Evolutionary conservation across 495 filamentous ascomycete genomes (phyloP).

Genomic region (Tuber melanosporum): DNA sequence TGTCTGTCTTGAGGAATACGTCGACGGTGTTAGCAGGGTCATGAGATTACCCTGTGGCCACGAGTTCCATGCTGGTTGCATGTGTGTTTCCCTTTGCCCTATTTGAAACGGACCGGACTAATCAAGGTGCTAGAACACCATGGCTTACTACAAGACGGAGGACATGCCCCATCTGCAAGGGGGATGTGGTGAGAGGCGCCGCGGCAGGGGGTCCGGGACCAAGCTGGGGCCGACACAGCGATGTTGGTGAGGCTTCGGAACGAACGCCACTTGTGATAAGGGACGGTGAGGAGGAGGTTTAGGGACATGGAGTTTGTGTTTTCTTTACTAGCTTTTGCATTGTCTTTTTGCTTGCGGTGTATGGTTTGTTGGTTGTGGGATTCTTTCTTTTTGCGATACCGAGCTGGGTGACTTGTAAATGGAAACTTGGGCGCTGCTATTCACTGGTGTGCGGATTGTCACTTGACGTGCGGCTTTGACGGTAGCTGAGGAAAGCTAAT

Average conservation of each 20-base stretch:
- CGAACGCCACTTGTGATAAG: conserved; percentile 35
- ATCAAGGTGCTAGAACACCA: conserved; percentile 64
- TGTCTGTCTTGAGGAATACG: conserved; percentile 95
- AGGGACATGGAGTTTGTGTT: conserved; percentile 4
- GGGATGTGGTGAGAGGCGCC: conserved; percentile 65
- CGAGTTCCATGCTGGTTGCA: conserved; percentile 97
- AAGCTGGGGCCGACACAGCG: conserved; percentile 41
- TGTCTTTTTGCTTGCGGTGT: background rate
- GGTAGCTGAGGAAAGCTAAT: background rate
- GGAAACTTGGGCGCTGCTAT: background rate
- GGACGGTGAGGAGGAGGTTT: conserved; percentile 24
- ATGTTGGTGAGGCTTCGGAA: conserved; percentile 29
- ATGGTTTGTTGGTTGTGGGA: background rate
- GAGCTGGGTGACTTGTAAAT: background rate
- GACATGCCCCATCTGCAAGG: conserved; percentile 97
- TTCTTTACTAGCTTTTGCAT: background rate
- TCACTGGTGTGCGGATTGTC: background rate
- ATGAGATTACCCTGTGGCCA: conserved; percentile 99
- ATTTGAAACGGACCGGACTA: conserved; percentile 9
- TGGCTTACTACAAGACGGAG: conserved; percentile 92
- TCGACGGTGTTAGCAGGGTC: conserved; percentile 86
- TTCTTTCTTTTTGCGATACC: background rate
- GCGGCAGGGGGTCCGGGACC: conserved; percentile 19
- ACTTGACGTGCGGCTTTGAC: background rate
- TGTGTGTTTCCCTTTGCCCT: conserved; percentile 59